Base-by-base conservation (phyloP, 129 eudicot genomes). In the Sambucus nigra region DNA sequence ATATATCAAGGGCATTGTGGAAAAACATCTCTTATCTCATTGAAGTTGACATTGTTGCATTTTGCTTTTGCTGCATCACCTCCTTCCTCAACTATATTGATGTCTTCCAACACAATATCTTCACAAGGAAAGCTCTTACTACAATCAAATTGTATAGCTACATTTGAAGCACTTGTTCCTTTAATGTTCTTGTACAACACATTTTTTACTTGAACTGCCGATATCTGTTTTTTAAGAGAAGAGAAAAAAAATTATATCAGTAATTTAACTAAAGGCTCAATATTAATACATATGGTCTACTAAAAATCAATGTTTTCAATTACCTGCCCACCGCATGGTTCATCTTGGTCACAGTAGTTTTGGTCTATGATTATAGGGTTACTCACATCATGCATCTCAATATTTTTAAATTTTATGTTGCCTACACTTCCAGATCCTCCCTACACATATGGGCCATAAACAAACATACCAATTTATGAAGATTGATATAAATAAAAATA, bases 381-480 rank as follows among this genome's bases (percentile, higher is more conserved):
- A 3, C 27, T 2, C 29, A 91, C 99, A 60, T 91, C 68, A 11
- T 59, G 40, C 94, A 91, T 69, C 45, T 54, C 57, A 21, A 91
- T 56, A 35, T 91, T 86, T 63, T 53, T 70, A 53, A 91, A 91
- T 17, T 26, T 77, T 41, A 91, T 91, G 45, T 77, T 58, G 72
- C 80, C 77, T 67, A 94, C 95, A 25, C 68, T 67, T 57, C 95
- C 99, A 24, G 84, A 74, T 41, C 99, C 99, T 24, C 99, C 99
- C 95, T 91, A 65, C 12, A 32, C 7, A 12, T n/a, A 32, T n/a
- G n/a, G n/a, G n/a, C n/a, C n/a, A n/a, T n/a, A n/a, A n/a, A n/a
- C n/a, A n/a, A n/a, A n/a, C n/a, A n/a, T n/a, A n/a, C n/a, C n/a
- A n/a, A n/a, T n/a, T n/a, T n/a, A n/a, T n/a, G n/a, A n/a, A n/a